Evolutionary conservation across 129 eudicot species (phyloP).

Genomic region (Arctium lappa): DNA sequence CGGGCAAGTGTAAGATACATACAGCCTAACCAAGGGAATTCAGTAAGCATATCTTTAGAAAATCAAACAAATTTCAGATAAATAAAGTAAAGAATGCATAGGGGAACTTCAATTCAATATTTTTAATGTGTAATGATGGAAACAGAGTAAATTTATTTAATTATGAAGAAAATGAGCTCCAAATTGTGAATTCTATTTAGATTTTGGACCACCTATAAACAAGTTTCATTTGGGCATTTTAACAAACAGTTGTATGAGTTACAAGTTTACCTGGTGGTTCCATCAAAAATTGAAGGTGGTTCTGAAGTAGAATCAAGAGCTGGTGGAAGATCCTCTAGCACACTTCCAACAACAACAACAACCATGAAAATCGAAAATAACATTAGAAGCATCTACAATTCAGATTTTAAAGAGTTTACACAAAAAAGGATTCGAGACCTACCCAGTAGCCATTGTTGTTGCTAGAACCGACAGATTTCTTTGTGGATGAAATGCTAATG

Average conservation of each 20-base stretch:
- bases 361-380: not conserved
- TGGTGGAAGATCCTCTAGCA: constrained; percentile 75
- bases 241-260: constrained; percentile 7
- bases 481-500: not conserved
- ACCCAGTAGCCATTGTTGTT: constrained; percentile 51
- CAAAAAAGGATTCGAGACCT: not conserved
- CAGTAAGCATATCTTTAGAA: not conserved
- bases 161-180: not conserved
- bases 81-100: not conserved
- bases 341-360: constrained; percentile 21
- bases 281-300: constrained; percentile 87
- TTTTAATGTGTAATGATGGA: not conserved
- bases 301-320: constrained; percentile 84
- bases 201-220: not conserved
- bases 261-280: constrained; percentile 55
- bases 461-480: constrained; percentile 6
- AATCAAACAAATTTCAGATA: not conserved
- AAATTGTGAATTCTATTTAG: not conserved
- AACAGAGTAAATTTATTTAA: not conserved
- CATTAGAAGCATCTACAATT: not conserved
- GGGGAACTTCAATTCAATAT: not conserved
- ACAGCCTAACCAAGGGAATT: constrained; percentile 47
- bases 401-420: not conserved
- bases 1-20: constrained; percentile 79
- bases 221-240: constrained; percentile 16